Evolutionary conservation across 2,329 filamentous ascomycete genomes (phyloP), one percentile per base, ranked within the genome.

Genomic region (Penicillium sp.): DNA sequence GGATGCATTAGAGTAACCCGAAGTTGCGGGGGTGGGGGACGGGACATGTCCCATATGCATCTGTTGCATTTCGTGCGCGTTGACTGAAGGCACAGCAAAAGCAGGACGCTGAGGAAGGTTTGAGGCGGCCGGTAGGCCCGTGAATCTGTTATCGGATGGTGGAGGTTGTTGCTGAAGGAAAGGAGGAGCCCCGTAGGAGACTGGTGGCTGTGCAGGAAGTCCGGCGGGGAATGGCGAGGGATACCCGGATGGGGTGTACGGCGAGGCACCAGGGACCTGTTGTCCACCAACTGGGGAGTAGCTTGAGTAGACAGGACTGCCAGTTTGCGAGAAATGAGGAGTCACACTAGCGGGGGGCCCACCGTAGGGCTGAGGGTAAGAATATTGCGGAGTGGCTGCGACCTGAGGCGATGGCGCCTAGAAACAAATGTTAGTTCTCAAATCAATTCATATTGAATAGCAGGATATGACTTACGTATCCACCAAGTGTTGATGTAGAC

Each of bases 61-160:
- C 66, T 82, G 81, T 61, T 84, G 81, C 76, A 85, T 77, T 59
- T 82, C 79, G 57, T 79, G 80, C 43, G 79, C 76, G 64, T 81
- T 83, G 58, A 82, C 75, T 54, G 76, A 76, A 29, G 82, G 81
- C 16, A 81, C 79, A 59, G 78, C 79, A 67, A 87, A 84, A 11
- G 79, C 76, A 16, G 85, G 85, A 51, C 85, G 79, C 61, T 86
- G 83, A 4, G 85, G 85, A 43, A 88, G 78, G 55, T 84, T 82
- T 23, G 83, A 79, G 15, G 81, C 80, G 48, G 77, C 69, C n/a
- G 82, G 82, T 47, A 84, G 72, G 66, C 80, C 83, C 57, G 79
- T 81, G 51, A 82, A 80, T 62, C 82, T 58, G 75, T 72, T 27
- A 38, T 65, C 60, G 45, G 59, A 57, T 70, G 72, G 62, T 76